phyloP scores from a whole-genome alignment of 2,329 filamentous ascomycete species.

The Colletotrichum sidae region DNA sequence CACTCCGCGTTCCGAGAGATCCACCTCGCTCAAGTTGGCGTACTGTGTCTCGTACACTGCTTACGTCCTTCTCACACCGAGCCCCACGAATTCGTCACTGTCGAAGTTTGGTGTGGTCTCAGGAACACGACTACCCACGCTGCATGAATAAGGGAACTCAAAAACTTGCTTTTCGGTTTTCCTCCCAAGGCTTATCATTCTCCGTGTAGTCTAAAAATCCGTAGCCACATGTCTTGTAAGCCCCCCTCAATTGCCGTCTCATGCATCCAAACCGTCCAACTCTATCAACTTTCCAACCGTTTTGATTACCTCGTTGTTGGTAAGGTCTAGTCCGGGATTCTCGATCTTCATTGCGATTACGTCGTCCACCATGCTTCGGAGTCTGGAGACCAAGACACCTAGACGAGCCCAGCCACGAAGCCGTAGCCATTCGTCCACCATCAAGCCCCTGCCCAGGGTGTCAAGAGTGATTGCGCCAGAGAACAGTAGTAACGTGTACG shows the following conservation, averaged over 20 bases:
- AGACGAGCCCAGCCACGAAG: constrained; percentile 94
- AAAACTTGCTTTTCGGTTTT: too few species aligned
- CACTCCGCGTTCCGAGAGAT: too few species aligned
- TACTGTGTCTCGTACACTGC: too few species aligned
- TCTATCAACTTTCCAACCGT: constrained; percentile 86
- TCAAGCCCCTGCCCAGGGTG: constrained; percentile 84
- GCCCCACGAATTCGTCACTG: constrained; percentile 3
- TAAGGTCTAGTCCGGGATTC: constrained; percentile 72
- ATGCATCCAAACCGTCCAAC: constrained; percentile 85
- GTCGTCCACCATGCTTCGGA: constrained; percentile 88
- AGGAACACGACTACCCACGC: background rate
- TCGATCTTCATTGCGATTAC: constrained; percentile 85
- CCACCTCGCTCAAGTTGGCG: too few species aligned
- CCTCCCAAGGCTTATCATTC: background rate
- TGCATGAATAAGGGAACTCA: too few species aligned
- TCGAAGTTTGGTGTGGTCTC: constrained; percentile 2
- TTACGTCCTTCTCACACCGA: background rate
- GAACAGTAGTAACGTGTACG: constrained; percentile 89
- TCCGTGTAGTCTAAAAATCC: background rate
- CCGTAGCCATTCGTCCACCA: constrained; percentile 91
- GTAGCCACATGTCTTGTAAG: background rate
- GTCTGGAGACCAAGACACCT: constrained; percentile 85
- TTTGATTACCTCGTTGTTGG: constrained; percentile 76
- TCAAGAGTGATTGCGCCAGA: constrained; percentile 87
- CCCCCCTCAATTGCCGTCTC: constrained; percentile 10